Evolutionary conservation across 2,329 filamentous ascomycete species (phyloP).

Genomic region (Fusarium liriodendri): DNA sequence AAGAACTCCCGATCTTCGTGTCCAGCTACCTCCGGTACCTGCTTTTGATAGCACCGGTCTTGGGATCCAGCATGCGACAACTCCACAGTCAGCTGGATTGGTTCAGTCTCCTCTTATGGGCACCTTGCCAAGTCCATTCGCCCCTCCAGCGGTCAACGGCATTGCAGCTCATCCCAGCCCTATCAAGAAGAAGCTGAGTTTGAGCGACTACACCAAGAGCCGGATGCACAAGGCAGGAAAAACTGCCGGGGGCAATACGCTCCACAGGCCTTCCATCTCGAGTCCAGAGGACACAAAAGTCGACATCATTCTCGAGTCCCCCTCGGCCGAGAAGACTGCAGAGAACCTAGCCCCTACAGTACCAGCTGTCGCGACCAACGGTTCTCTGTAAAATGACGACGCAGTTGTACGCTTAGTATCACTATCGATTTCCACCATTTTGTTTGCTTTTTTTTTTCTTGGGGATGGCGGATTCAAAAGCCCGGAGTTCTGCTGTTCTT

Average conservation of each 20-base stretch:
- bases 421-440: slow-evolving; percentile 26
- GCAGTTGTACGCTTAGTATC: slow-evolving; percentile 41
- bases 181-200: slow-evolving; percentile 74
- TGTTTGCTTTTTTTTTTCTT: slow-evolving; percentile 25
- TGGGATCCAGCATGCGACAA: slow-evolving; percentile 51
- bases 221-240: slow-evolving; percentile 65
- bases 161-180: slow-evolving; percentile 65
- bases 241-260: slow-evolving; percentile 40
- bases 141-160: slow-evolving; percentile 56
- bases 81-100: slow-evolving; percentile 59
- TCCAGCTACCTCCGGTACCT: slow-evolving; percentile 69
- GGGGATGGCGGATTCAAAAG: slow-evolving; percentile 44
- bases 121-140: slow-evolving; percentile 57
- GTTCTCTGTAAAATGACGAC: slow-evolving; percentile 42
- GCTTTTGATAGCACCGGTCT: slow-evolving; percentile 57
- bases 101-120: slow-evolving; percentile 63
- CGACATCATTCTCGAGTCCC: slow-evolving; percentile 49
- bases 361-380: slow-evolving; percentile 42
- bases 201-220: slow-evolving; percentile 74
- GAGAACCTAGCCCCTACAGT: slow-evolving; percentile 38
- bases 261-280: slow-evolving; percentile 49
- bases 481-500: slow-evolving; percentile 47
- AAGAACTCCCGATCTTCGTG: slow-evolving; percentile 60
- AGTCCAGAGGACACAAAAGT: slow-evolving; percentile 52
- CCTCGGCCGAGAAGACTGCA: slow-evolving; percentile 44